Conservation (phyloP, 2,329 filamentous ascomycete genomes). For the Fonsecaea multimorphosa region DNA sequence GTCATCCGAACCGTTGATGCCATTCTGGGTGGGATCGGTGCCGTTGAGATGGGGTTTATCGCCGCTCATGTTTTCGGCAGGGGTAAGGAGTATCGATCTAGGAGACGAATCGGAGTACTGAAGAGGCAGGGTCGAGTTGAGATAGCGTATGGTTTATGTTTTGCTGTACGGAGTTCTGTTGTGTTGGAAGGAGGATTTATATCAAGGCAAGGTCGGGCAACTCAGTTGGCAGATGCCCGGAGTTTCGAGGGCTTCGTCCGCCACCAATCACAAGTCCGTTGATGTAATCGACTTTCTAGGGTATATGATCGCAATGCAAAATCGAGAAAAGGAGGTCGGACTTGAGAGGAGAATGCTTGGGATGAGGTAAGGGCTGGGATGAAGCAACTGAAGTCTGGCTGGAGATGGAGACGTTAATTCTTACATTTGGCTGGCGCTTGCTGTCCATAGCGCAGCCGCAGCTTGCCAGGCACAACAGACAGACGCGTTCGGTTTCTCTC, state of each 20-base stretch:
- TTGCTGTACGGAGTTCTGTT: not conserved
- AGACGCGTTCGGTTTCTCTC: slow-evolving; percentile 15
- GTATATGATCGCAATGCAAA: slow-evolving; percentile 2
- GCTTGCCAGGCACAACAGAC: slow-evolving; percentile 19
- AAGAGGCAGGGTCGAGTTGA: not conserved
- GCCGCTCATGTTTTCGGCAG: slow-evolving; percentile 64
- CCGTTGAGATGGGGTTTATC: slow-evolving; percentile 72
- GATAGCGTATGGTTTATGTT: not conserved
- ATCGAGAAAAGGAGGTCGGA: slow-evolving; percentile 1
- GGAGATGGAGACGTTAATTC: slow-evolving; percentile 17
- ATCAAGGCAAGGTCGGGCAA: slow-evolving; percentile 55
- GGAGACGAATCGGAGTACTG: not conserved
- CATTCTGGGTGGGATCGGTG: slow-evolving; percentile 72
- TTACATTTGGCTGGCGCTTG: slow-evolving; percentile 3
- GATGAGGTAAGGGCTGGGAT: slow-evolving; percentile 29
- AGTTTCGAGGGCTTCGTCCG: not conserved
- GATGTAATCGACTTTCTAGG: not conserved
- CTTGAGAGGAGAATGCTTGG: slow-evolving; percentile 7
- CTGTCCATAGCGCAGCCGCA: slow-evolving; percentile 16
- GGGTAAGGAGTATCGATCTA: not conserved
- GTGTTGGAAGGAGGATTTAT: slow-evolving; percentile 44
- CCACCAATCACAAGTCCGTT: slow-evolving; percentile 8
- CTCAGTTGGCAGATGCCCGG: slow-evolving; percentile 42
- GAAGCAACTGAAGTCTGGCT: slow-evolving; percentile 16
- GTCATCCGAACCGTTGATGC: slow-evolving; percentile 69